A percentile compares a stretch with the other conserved stretches of the same genome.
Conservation (phyloP, 495 filamentous ascomycete genomes). For the Cercophora newfieldiana region DNA sequence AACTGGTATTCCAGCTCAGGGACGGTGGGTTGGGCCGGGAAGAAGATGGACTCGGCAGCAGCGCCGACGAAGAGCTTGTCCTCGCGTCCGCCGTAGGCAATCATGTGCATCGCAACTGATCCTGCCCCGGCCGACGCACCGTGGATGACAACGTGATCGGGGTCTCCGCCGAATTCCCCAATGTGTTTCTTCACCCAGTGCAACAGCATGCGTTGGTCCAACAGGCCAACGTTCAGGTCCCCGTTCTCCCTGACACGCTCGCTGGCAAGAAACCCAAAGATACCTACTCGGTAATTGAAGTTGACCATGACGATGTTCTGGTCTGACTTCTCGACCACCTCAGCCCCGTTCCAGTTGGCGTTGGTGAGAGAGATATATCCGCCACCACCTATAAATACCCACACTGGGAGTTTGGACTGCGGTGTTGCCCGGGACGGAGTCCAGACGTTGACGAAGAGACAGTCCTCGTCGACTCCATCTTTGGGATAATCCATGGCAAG, state of each 20-base stretch:
- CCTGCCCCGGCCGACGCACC: conserved; percentile 72
- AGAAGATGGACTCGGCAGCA: conserved; percentile 46
- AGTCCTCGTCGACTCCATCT: conserved; percentile 62
- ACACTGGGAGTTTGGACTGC: conserved; percentile 60
- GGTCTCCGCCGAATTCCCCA: conserved; percentile 69
- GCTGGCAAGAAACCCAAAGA: conserved; percentile 71
- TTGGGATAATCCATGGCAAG: conserved; percentile 40
- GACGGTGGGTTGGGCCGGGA: conserved; percentile 43
- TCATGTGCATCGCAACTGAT: conserved; percentile 65
- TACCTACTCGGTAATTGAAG: conserved; percentile 74
- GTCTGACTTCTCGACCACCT: conserved; percentile 59
- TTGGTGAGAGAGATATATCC: conserved; percentile 66
- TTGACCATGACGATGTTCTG: conserved; percentile 67
- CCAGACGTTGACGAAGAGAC: conserved; percentile 74
- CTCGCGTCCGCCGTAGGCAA: conserved; percentile 53
- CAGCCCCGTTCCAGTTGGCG: conserved; percentile 64
- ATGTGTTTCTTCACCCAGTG: conserved; percentile 71
- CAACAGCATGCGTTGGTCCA: conserved; percentile 67
- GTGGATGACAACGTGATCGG: conserved; percentile 67
- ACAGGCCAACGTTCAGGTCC: conserved; percentile 68
- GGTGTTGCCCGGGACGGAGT: conserved; percentile 57
- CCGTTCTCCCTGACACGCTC: conserved; percentile 53
- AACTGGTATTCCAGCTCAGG: conserved; percentile 48
- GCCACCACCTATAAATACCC: conserved; percentile 75
- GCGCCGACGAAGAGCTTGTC: conserved; percentile 43